Conservation (phyloP, 2,329 filamentous ascomycete genomes). For the Rasamsonia emersonii region DNA sequence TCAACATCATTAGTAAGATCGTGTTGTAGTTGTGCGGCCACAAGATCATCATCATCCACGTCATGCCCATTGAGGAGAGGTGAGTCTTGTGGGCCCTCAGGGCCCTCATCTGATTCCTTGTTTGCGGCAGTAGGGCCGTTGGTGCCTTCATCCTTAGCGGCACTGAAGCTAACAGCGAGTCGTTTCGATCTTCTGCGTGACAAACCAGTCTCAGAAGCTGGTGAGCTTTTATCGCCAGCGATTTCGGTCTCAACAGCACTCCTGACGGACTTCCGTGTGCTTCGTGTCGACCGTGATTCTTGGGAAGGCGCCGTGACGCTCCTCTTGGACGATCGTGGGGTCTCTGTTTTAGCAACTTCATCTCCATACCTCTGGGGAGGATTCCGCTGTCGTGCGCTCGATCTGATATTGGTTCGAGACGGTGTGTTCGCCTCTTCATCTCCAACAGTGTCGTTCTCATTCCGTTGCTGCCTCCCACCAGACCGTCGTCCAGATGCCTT, state of each 20-base stretch:
- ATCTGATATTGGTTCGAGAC: conserved; percentile 18
- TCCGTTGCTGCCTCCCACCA: conserved; percentile 8
- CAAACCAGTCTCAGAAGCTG: conserved; percentile 12
- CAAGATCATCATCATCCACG: conserved; percentile 27
- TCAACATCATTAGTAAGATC: conserved; percentile 19
- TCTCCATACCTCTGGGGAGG: conserved; percentile 24
- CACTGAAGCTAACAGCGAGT: conserved; percentile 15
- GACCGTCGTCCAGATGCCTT: conserved; percentile 19
- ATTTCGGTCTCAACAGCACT: conserved; percentile 11
- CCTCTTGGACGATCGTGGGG: conserved; percentile 14
- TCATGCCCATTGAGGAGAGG: conserved; percentile 21
- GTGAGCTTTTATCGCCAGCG: conserved; percentile 16
- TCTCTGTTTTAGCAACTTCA: conserved; percentile 10
- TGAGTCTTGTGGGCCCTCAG: conserved; percentile 7
- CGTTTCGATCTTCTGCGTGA: conserved; percentile 22
- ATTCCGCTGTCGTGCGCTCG: conserved; percentile 28
- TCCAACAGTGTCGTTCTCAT: conserved; percentile 5
- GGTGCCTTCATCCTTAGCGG: conserved; percentile 1
- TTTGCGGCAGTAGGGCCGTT: background rate
- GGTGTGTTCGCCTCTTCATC: conserved; percentile 13
- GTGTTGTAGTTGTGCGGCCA: conserved; percentile 29
- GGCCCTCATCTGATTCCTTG: conserved; percentile 9
- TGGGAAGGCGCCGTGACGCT: conserved; percentile 15
- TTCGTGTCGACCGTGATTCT: conserved; percentile 14
- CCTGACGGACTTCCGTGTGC: conserved; percentile 14